Conservation (phyloP, 108 stramenopile species). For the Nitzschia sp. region DNA sequence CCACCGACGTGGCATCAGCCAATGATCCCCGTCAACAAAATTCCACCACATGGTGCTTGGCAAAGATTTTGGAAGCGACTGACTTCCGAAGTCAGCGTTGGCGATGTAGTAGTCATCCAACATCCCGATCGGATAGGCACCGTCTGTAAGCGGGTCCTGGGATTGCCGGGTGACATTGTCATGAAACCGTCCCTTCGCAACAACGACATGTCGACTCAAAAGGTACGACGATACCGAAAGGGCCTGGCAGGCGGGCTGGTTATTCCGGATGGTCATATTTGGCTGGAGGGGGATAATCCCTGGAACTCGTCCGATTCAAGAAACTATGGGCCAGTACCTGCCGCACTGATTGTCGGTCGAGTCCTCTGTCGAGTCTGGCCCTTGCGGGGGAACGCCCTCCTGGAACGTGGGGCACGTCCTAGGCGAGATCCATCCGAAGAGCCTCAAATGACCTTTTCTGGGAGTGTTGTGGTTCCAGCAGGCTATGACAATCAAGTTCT, state of each 20-base stretch:
- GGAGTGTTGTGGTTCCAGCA: conserved; percentile 49
- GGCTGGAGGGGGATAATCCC: conserved; percentile 95
- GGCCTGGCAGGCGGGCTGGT: conserved; percentile 26
- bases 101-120: conserved; percentile 90
- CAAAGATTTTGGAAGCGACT: conserved; percentile 33
- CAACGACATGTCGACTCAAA: conserved; percentile 14
- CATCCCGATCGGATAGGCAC: conserved; percentile 83
- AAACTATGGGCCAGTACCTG: conserved; percentile 88
- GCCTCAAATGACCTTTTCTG: conserved; percentile 25
- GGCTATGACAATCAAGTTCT: conserved; percentile 52
- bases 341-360: conserved; percentile 83
- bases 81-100: conserved; percentile 64
- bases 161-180: conserved; percentile 87
- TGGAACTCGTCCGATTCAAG: conserved; percentile 88
- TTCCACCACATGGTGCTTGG: conserved; percentile 32
- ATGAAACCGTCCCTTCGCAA: conserved; percentile 48
- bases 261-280: conserved; percentile 90
- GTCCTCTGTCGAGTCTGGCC: conserved; percentile 90
- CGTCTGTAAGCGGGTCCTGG: conserved; percentile 93
- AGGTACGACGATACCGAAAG: not conserved
- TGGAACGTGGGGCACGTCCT: conserved; percentile 46
- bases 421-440: conserved; percentile 15
- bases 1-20: conserved; percentile 45
- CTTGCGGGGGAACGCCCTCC: conserved; percentile 44
- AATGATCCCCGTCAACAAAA: conserved; percentile 40